Conservation (phyloP, 805 yeast genomes). For the Starmerella powellii region DNA sequence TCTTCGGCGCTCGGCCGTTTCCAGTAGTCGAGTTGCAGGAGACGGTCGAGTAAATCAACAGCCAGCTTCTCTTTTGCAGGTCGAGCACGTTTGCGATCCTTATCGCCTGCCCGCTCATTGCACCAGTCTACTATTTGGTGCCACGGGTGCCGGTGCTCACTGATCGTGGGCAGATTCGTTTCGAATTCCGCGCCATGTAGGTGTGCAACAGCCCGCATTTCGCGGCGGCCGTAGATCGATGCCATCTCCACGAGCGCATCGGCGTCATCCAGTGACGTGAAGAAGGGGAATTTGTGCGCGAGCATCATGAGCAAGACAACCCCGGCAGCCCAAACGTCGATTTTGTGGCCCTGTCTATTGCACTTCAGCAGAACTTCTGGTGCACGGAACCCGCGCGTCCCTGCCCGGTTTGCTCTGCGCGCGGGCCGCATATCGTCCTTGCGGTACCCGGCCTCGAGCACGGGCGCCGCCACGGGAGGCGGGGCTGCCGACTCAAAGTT, state of each 20-base stretch:
- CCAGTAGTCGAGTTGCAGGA: conserved; percentile 58
- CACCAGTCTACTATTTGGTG: conserved; percentile 33
- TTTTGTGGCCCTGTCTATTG: conserved; percentile 64
- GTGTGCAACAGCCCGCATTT: conserved; percentile 63
- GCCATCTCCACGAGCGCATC: conserved; percentile 84
- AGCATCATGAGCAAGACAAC: conserved; percentile 70
- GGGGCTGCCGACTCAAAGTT: conserved; percentile 8
- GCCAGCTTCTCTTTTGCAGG: conserved; percentile 22
- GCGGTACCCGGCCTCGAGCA: conserved; percentile 53
- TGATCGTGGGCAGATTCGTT: conserved; percentile 43
- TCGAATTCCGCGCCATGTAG: conserved; percentile 85
- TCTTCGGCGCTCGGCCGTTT: conserved; percentile 55
- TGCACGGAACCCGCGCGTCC: conserved; percentile 89
- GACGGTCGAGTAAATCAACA: conserved; percentile 33
- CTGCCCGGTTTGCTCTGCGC: conserved; percentile 91
- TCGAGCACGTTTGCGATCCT: not conserved
- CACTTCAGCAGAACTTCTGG: conserved; percentile 87
- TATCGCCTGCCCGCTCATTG: conserved; percentile 7
- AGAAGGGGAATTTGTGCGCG: conserved; percentile 76
- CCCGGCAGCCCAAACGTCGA: conserved; percentile 91
- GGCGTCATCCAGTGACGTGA: conserved; percentile 84
- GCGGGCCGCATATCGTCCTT: conserved; percentile 81
- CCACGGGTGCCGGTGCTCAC: conserved; percentile 33
- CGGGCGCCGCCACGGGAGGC: conserved; percentile 22
- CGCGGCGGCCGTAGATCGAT: conserved; percentile 61